Conservation (phyloP, 108 stramenopile species). For the Pseudonitzschia multistriata region DNA sequence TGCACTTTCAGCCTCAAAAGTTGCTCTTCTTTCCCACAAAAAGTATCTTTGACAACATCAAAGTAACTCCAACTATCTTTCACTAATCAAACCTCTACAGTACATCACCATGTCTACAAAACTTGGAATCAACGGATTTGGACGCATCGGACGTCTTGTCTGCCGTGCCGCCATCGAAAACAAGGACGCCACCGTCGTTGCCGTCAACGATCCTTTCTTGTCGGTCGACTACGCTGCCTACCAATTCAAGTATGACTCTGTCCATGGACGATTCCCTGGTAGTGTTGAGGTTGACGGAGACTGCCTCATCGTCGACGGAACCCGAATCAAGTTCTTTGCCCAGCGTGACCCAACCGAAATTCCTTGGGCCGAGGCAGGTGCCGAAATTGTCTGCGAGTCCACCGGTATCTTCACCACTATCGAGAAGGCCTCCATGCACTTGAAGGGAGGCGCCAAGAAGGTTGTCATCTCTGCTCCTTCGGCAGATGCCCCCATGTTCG, state of each 20-base stretch:
- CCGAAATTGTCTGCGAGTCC: conserved; percentile 92
- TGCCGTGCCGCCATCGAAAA: conserved; percentile 90
- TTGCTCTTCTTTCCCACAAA: neutral
- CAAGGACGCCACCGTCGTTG: conserved; percentile 80
- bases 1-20: neutral
- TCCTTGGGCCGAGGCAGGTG: conserved; percentile 89
- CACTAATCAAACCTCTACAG: neutral
- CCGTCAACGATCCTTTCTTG: conserved; percentile 95
- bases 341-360: conserved; percentile 89
- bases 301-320: conserved; percentile 85
- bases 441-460: conserved; percentile 94
- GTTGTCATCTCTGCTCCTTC: conserved; percentile 96
- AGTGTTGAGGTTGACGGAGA: conserved; percentile 75
- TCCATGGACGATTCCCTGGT: conserved; percentile 90
- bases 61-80: neutral
- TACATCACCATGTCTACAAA: conserved; percentile 51
- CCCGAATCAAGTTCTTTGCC: conserved; percentile 78
- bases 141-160: conserved; percentile 96
- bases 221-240: conserved; percentile 85
- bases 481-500: conserved; percentile 97
- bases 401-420: conserved; percentile 96
- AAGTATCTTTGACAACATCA: conserved; percentile 2
- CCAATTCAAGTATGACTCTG: conserved; percentile 97
- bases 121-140: conserved; percentile 96
- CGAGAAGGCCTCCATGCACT: conserved; percentile 84